Percentiles rank a stretch among this genome's conserved stretches.
Evolutionary conservation across 495 filamentous ascomycete genomes (phyloP).

Genomic region (Rusavskia elegans): DNA sequence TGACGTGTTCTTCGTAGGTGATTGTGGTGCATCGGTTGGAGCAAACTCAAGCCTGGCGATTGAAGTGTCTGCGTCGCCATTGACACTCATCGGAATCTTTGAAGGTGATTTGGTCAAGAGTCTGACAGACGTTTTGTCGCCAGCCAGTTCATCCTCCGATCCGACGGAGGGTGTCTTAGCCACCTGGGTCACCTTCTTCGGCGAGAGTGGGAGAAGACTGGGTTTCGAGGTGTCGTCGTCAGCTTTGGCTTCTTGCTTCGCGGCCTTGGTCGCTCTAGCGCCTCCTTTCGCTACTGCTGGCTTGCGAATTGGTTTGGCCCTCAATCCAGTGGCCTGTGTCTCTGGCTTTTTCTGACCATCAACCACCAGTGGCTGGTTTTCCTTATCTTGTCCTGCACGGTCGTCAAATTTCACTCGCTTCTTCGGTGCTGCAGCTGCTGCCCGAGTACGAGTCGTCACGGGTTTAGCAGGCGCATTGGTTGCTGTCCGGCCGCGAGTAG

Average conservation of each 20-base stretch:
- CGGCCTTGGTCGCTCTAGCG: conserved; percentile 6
- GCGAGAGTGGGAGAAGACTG: conserved; percentile 26
- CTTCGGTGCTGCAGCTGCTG: conserved; percentile 23
- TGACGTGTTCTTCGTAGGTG: conserved; percentile 6
- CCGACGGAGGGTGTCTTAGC: conserved; percentile 28
- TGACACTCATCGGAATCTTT: conserved; percentile 20
- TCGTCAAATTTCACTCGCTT: conserved; percentile 41
- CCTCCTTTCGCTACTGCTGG: conserved; percentile 12
- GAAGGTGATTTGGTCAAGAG: conserved; percentile 22
- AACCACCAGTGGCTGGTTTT: conserved; percentile 17
- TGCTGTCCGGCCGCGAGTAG: conserved; percentile 8
- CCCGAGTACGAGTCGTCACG: background rate
- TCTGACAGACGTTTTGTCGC: conserved; percentile 25
- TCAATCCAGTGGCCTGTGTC: conserved; percentile 22
- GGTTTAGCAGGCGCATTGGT: background rate
- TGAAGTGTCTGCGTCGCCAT: conserved; percentile 15
- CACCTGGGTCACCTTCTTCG: conserved; percentile 38
- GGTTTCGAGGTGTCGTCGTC: background rate
- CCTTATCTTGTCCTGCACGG: conserved; percentile 22
- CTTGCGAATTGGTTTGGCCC: conserved; percentile 34
- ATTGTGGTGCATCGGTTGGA: conserved; percentile 12
- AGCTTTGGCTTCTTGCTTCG: background rate
- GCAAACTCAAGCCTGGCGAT: conserved; percentile 23
- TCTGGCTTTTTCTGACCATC: conserved; percentile 16
- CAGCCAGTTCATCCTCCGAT: conserved; percentile 35